phyloP scores from a whole-genome alignment of 2,329 filamentous ascomycete genomes.

The Juglanconis juglandina region DNA sequence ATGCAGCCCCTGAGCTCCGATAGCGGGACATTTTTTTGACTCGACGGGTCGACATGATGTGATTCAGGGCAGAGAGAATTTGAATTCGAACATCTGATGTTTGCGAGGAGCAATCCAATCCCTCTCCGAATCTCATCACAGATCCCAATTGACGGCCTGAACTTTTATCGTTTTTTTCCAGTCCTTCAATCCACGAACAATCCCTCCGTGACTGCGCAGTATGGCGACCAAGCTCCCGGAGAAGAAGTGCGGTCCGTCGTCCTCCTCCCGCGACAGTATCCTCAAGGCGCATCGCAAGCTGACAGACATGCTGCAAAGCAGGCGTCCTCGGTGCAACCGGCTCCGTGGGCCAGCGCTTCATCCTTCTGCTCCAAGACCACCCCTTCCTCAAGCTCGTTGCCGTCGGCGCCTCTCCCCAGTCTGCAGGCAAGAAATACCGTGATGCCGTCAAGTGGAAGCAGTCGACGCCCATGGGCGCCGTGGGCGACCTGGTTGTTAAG shows the following conservation, averaged over 20 bases:
- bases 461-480: constrained; percentile 72
- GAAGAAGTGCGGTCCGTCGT: constrained; percentile 56
- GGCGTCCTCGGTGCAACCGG: constrained; percentile 87
- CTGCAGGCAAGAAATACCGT: constrained; percentile 89
- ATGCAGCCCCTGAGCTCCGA: neutral
- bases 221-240: constrained; percentile 43
- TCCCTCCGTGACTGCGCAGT: neutral
- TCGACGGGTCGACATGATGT: neutral
- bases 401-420: constrained; percentile 83
- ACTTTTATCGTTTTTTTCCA: neutral
- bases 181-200: neutral
- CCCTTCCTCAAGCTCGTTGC: constrained; percentile 83
- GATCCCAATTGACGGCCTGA: neutral
- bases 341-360: constrained; percentile 92
- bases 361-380: constrained; percentile 84
- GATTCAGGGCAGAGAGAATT: neutral
- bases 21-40: neutral
- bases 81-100: neutral
- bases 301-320: constrained; percentile 26
- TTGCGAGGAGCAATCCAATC: neutral
- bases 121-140: neutral
- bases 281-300: constrained; percentile 5
- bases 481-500: constrained; percentile 79
- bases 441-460: constrained; percentile 97
- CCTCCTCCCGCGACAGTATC: constrained; percentile 11